Conservation (phyloP, 768 basidiomycete species). For the Kwoniella heveanensis region DNA sequence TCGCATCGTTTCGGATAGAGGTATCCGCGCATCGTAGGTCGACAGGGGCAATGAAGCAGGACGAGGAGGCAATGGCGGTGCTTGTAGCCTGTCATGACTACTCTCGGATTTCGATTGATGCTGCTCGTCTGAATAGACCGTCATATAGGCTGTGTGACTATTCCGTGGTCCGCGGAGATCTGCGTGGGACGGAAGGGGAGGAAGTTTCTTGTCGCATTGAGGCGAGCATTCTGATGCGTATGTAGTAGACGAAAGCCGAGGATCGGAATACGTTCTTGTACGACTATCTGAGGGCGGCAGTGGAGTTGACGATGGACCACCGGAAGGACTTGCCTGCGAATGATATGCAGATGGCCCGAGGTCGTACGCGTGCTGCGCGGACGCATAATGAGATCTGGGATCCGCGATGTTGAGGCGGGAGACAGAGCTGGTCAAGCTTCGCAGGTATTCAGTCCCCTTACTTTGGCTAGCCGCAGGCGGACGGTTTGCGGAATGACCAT, state of each 20-base stretch:
- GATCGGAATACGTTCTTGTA: not conserved
- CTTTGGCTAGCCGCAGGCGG: not conserved
- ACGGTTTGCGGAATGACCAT: not conserved
- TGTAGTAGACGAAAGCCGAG: not conserved
- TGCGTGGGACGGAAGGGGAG: constrained; percentile 21
- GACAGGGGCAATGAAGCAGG: constrained; percentile 18
- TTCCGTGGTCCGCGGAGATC: too few relatives aligned
- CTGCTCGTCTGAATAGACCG: not conserved
- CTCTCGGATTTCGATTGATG: not conserved
- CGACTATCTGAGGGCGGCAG: not conserved
- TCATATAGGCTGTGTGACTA: not conserved
- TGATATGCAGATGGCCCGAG: too few relatives aligned
- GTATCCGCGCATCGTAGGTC: constrained; percentile 2
- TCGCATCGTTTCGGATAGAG: not conserved
- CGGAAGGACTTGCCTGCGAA: too few relatives aligned
- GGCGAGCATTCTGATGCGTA: constrained; percentile 3
- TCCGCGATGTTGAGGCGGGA: not conserved
- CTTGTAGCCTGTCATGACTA: not conserved
- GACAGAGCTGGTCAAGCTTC: not conserved
- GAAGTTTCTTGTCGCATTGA: constrained; percentile 13
- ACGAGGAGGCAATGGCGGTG: constrained; percentile 21
- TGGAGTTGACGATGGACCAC: too few relatives aligned
- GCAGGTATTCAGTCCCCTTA: not conserved
- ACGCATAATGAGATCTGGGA: too few relatives aligned
- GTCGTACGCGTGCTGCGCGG: too few relatives aligned